Base-by-base conservation (phyloP, 805 yeast species). In the Scheffersomyces lignosus region DNA sequence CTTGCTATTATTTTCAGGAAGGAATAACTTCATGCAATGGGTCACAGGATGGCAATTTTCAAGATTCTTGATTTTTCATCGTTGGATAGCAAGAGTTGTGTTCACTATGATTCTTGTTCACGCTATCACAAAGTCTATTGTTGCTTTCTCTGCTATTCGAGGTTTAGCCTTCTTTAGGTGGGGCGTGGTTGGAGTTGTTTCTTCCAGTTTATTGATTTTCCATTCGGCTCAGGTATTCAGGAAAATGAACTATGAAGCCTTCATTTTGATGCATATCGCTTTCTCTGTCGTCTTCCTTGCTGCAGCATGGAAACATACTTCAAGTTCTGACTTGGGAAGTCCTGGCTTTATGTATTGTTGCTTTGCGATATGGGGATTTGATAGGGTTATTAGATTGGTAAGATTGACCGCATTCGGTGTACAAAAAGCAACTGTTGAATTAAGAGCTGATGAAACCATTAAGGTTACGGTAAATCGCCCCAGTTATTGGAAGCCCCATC, bases 351-450 rank as follows among this genome's bases (percentile, higher is more conserved):
- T 58, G 40, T 78, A 75, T 38, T 73, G 78, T 4, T 52, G 81
- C 5, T 70, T 78, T 41, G 81, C 78, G 0, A 65, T 87, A 5
- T 88, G 96, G 96, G 71, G 66, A 1, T 69, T 78, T 45, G 95
- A 88, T 52, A 66, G 90, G 37, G 42, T 78, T 0, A 50, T 75
- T 9, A 71, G 96, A 45, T 40, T 81, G 8, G 61, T 71, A 1
- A 71, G 87, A 35, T 56, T 87, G 2, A 36, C 72, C 10, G 51
- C 63, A 22, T 81, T 83, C 43, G 96, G 96, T 5, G 77, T 73
- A 16, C 74, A 77, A 17, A 52, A 64, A 8, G 84, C 83, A 2
- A 45, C 61, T 3, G 68, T 73, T 15, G 47, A 54, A 15, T 52
- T 75, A 5, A 50, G 58, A 15, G 68, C 67, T 15, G 70, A 64